Base-by-base conservation (phyloP, 139 green algal genomes). In the Coccomyxa sp. region DNA sequence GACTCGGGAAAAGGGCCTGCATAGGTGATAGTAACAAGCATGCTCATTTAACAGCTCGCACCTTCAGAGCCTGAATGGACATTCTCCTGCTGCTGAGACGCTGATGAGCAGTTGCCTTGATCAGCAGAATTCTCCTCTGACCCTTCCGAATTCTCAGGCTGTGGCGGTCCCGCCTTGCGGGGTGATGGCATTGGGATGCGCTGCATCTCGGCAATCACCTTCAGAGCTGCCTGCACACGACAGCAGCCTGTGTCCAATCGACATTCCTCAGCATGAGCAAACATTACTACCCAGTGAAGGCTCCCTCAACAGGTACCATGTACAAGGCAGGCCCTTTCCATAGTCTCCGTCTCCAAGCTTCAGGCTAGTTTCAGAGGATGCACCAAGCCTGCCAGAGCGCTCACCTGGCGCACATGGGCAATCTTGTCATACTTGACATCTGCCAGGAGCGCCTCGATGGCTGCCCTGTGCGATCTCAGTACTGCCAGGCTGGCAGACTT, bases 381-480 rank as follows among this genome's bases (percentile, higher is more conserved):
- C 18, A 27, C 58, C 27, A 10, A 27, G 33, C 18, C 18, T 10
- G 34, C 33, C 69, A 74, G 40, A 34, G 2, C 18, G 14, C 34
- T 29, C 27, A 44, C 69, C 69, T 78, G 41, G 31, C 77, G 55
- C 33, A 81, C 77, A 55, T 77, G 77, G 8, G 34, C 55, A 34
- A 81, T 81, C 34, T 81, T 81, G 68, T 81, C 77, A 38, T 81
- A 81, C 39, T 71, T 81, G 77, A 44, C 77, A 31, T 76, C 69
- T 29, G 68, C 36, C 8, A 81, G 77, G 16, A 69, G 68, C n/a
- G 73, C 55, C 7, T 39, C 24, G 16, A 80, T 75, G 29, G 39
- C 38, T 33, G 29, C 29, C 38, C 75, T 80, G 37, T 68, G 38
- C 3, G 38, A 39, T 35, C 50, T 34, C 38, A 80, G 22, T 1